phyloP scores from a whole-genome alignment of 2,329 filamentous ascomycete genomes.

The Pestalotiopsis sp. region DNA sequence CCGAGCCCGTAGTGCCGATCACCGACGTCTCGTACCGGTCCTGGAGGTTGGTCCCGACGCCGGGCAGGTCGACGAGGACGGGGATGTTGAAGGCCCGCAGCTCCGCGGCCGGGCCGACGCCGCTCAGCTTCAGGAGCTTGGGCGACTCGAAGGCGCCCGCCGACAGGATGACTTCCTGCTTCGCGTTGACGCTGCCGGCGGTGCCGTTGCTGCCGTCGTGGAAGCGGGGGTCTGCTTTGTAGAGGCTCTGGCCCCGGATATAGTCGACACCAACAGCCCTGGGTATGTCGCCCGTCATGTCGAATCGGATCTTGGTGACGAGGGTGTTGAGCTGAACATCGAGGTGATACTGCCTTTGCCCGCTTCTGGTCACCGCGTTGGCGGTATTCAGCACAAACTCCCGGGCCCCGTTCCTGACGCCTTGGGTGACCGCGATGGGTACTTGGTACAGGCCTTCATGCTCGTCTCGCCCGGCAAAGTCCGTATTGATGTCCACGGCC shows the following conservation, averaged over 20 bases:
- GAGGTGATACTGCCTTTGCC: slow-evolving; percentile 37
- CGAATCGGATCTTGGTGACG: slow-evolving; percentile 19
- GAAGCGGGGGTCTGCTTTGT: slow-evolving; percentile 18
- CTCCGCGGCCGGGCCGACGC: slow-evolving; percentile 28
- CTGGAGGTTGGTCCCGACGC: slow-evolving; percentile 33
- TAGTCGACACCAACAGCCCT: slow-evolving; percentile 21
- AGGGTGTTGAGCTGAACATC: slow-evolving; percentile 35
- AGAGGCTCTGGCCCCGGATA: slow-evolving; percentile 18
- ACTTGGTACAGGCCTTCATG: slow-evolving; percentile 50
- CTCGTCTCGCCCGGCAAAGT: slow-evolving; percentile 18
- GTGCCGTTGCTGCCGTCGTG: background rate
- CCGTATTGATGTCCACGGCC: slow-evolving; percentile 12
- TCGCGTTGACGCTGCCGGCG: slow-evolving; percentile 11
- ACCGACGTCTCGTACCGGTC: slow-evolving; percentile 24
- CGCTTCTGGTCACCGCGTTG: slow-evolving; percentile 33
- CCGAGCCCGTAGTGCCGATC: slow-evolving; percentile 13
- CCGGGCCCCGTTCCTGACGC: slow-evolving; percentile 44
- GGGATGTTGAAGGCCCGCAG: slow-evolving; percentile 25
- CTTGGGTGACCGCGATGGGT: slow-evolving; percentile 43
- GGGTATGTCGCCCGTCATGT: slow-evolving; percentile 14
- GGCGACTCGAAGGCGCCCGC: slow-evolving; percentile 32
- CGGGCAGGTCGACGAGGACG: slow-evolving; percentile 28
- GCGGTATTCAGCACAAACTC: slow-evolving; percentile 48
- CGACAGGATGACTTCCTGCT: slow-evolving; percentile 30
- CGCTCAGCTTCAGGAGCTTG: slow-evolving; percentile 33